Evolutionary conservation across 208 protist species (phyloP), one percentile per base, ranked within the genome.

Genomic region (Ichthyophonus hoferi): DNA sequence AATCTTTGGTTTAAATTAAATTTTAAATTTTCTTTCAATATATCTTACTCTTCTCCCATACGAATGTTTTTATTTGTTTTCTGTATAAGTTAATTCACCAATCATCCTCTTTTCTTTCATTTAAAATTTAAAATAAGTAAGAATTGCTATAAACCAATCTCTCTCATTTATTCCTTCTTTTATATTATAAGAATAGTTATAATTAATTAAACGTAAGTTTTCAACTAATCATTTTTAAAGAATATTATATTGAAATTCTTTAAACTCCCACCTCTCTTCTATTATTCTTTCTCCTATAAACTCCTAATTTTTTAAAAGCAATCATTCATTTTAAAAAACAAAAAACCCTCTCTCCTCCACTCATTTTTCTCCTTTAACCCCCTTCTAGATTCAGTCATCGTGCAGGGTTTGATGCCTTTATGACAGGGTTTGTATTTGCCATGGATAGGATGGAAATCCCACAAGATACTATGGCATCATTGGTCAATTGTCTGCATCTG

Each of bases 391-490:
- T 58, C 38, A 83, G 87, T 43, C 87, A 90, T 34, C 17, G 79
- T 2, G 88, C 88, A 1, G 88, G 88, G 2, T 90, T 87, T 38
- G 88, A 90, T 40, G 88, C 88, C 24, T 87, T 87, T 43, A 90
- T 90, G 88, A 90, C 88, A 2, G 88, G 79, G 37, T 90, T 84
- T 38, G 34, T 87, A 0, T 90, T 81, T 41, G 88, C 88, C n/a
- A 84, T 38, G 34, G 87, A 83, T 24, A 31, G 17, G 2, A 38
- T 87, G 34, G 35, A 14, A 2, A 40, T 40, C n/a, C 35, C 34
- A 33, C 14, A 85, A 58, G 81, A 17, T 37, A 42, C 24, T 0
- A 14, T 85, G 14, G 81, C 24, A 7, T n/a, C 39, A 17, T 34
- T 85, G 24, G 7, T 31, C 12, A 85, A 85, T 34, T 42, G 31